phyloP scores from a whole-genome alignment of 441 rosid species.

The Syzygium syzygioides region DNA sequence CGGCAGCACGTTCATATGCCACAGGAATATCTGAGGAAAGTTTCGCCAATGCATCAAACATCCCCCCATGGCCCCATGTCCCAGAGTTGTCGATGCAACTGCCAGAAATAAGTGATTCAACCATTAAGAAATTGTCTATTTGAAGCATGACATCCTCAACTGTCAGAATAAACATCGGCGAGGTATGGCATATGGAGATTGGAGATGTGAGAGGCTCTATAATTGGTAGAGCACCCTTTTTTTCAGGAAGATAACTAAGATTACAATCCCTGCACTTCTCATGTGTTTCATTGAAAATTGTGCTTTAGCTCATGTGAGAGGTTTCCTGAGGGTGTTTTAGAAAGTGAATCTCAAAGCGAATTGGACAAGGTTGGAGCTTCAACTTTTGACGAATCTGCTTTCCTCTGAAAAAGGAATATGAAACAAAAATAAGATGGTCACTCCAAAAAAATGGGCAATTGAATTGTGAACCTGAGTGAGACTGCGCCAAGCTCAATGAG shows the following conservation, averaged over 20 bases:
- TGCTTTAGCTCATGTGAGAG: not conserved
- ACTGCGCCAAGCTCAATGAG: not conserved
- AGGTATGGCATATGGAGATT: not conserved
- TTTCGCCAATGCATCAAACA: constrained; percentile 65
- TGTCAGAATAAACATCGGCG: not conserved
- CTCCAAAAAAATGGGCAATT: not conserved
- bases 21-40: constrained; percentile 45
- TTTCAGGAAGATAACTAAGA: not conserved
- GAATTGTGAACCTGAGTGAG: not conserved
- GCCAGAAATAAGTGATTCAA: constrained; percentile 8
- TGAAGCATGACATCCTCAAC: not conserved
- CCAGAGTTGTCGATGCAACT: constrained; percentile 89
- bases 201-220: not conserved
- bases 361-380: not conserved
- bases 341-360: not conserved
- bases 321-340: not conserved
- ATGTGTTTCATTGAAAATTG: not conserved
- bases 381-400: not conserved
- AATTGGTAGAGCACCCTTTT: not conserved
- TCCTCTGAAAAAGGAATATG: not conserved
- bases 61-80: constrained; percentile 89
- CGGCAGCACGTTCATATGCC: constrained; percentile 59
- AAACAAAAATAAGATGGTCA: not conserved
- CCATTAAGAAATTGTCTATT: not conserved
- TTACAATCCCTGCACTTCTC: not conserved